phyloP scores from a whole-genome alignment of 768 basidiomycete species.

The Leccinum truebloodii region DNA sequence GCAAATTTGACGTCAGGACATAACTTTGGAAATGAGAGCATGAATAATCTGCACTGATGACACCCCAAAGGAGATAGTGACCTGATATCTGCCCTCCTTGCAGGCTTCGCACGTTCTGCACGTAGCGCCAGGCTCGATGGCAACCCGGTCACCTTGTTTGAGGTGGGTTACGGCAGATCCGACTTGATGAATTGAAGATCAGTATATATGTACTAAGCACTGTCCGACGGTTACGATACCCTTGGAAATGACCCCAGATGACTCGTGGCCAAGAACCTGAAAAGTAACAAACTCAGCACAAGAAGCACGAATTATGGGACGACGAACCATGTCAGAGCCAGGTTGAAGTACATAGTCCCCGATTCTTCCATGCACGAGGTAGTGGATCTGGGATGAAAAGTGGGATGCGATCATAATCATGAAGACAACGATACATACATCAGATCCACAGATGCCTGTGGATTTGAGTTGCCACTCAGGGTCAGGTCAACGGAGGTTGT shows the following conservation, averaged over 20 bases:
- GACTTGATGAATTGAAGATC: constrained; percentile 42
- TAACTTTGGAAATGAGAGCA: constrained; percentile 46
- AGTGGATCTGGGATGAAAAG: constrained; percentile 60
- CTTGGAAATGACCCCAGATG: constrained; percentile 74
- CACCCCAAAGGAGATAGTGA: constrained; percentile 30
- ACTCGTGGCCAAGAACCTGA: constrained; percentile 96
- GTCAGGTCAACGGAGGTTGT: constrained; percentile 14
- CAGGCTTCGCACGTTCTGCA: constrained; percentile 85
- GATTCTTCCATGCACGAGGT: constrained; percentile 74
- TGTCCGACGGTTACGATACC: constrained; percentile 37
- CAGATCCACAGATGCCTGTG: constrained; percentile 88
- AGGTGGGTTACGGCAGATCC: constrained; percentile 75
- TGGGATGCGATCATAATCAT: constrained; percentile 7
- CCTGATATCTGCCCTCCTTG: constrained; percentile 83
- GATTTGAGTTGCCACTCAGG: constrained; percentile 1
- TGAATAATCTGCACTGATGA: neutral
- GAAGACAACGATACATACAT: constrained; percentile 46
- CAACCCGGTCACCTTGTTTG: constrained; percentile 83
- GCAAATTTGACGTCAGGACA: constrained; percentile 88
- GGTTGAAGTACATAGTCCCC: constrained; percentile 77
- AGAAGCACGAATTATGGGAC: constrained; percentile 2
- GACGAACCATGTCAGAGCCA: constrained; percentile 62
- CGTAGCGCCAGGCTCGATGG: constrained; percentile 87
- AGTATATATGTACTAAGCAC: neutral
- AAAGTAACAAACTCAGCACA: neutral